Base-by-base conservation (phyloP, 2,329 filamentous ascomycete species). In the Cytospora paraplurivora region DNA sequence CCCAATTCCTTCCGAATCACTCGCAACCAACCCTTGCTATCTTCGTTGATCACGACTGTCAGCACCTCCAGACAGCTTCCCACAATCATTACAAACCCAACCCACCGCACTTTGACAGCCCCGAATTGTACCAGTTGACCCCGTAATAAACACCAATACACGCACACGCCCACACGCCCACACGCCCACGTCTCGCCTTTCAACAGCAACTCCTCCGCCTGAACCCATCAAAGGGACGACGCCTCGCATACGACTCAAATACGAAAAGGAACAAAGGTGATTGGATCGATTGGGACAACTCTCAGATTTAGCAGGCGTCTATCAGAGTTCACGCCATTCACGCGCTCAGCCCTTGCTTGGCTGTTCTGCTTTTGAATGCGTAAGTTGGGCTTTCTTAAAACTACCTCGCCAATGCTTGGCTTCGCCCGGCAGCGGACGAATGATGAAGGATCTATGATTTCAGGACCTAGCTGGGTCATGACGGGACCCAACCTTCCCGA, bases 301-400 rank as follows among this genome's bases (percentile, higher is more conserved):
- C 27, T 11, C 7, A 5, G 15, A 27, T 7, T 17, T 7, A 8
- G 15, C 19, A 49, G 3, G 15, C 15, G n/a, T 27, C n/a, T 50
- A 47, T 21, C 19, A 21, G 10, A 21, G 19, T 15, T 7, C 12
- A 17, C 33, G 21, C 2, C 37, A 59, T 21, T 49, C 54, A 49
- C 49, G 58, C 37, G 38, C 35, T 38, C 8, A 52, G 63, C 51
- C 38, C 33, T 41, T 56, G n/a, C 21, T 56, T 58, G 56, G 63
- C 56, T 59, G 52, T 56, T 56, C 50, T 52, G 50, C 60, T 56
- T 53, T 44, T 65, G 64, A 37, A 66, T 66, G 64, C 64, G 64
- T 66, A 62, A 62, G 64, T 66, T 33, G 53, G 59, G 41, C 54
- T 47, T 62, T 54, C 55, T 32, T 55, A 34, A 38, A 53, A 44